phyloP scores from a whole-genome alignment of 495 filamentous ascomycete species.

The Aspergillus olivimuriae region DNA sequence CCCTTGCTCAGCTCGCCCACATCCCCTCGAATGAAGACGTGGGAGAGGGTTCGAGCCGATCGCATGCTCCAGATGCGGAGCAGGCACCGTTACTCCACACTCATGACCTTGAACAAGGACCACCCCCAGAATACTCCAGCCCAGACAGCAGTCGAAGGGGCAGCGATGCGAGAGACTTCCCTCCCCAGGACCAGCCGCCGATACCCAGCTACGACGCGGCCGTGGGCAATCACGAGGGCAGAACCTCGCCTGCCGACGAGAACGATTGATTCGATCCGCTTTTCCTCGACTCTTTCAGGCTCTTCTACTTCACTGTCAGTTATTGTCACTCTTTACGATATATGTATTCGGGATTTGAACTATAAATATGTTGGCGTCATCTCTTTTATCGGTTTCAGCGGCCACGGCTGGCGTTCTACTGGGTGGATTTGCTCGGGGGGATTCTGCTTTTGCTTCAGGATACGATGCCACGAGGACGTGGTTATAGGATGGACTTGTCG shows the following conservation, averaged over 20 bases:
- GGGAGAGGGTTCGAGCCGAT: slow-evolving; percentile 68
- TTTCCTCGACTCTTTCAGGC: neutral
- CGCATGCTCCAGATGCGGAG: slow-evolving; percentile 28
- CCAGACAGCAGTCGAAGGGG: slow-evolving; percentile 53
- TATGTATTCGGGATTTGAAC: slow-evolving; percentile 12
- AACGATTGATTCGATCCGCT: slow-evolving; percentile 1
- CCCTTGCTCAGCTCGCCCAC: slow-evolving; percentile 70
- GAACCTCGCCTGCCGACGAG: slow-evolving; percentile 5
- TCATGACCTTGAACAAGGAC: slow-evolving; percentile 32
- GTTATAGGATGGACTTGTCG: too few species aligned
- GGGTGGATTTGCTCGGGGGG: slow-evolving; percentile 13
- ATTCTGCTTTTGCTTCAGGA: slow-evolving; percentile 10
- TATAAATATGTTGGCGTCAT: slow-evolving; percentile 11
- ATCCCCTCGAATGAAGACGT: slow-evolving; percentile 65
- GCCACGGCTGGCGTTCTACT: slow-evolving; percentile 23
- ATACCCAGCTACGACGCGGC: slow-evolving; percentile 63
- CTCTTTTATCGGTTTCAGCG: slow-evolving; percentile 22
- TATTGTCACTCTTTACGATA: neutral
- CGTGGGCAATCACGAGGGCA: slow-evolving; percentile 29
- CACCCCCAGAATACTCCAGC: slow-evolving; percentile 69
- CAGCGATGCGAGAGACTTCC: slow-evolving; percentile 34
- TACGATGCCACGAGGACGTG: slow-evolving; percentile 8
- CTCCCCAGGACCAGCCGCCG: slow-evolving; percentile 37
- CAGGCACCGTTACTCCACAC: slow-evolving; percentile 29
- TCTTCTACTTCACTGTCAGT: slow-evolving; percentile 1